Evolutionary conservation across 306 rosid species (phyloP), one percentile per base, ranked within the genome.

Genomic region (Quercus dentata): DNA sequence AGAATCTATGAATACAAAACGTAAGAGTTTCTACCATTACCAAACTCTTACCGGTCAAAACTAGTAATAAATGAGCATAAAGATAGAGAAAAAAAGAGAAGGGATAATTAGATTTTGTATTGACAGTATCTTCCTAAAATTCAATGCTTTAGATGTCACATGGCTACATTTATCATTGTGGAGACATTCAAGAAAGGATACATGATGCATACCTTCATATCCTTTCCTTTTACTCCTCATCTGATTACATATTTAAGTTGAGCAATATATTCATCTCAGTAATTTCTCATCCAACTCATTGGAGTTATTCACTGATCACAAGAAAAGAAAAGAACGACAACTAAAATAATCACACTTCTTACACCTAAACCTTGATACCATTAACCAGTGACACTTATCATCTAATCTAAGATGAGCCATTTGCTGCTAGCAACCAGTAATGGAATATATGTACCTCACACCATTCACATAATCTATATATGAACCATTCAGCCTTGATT

Each of bases 241-340:
- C 17, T 49, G 4, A 13, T 18, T 59, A 23, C 67, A 59, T 27
- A 21, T 59, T 59, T 23, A 5, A 59, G 25, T 28, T 23, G 33
- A 21, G 31, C 14, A 59, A 59, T 15, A 23, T 23, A 23, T 21
- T 59, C 33, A 5, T 25, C 67, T 23, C 33, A 59, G 6, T 23
- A 23, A 23, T 10, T 11, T 59, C 28, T 23, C 67, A 30, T 3
- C 46, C 52, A 72, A 65, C 77, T 51, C 61, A 46, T 21, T 25
- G 56, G 27, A 85, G 30, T 5, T 58, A 75, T 81, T 62, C 13
- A 73, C 52, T 71, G 58, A 72, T 41, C 38, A 58, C 56, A 41
- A 35, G 54, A 64, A 76, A 21, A 25, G 15, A 21, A 59, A 21
- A 25, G 13, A 58, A 21, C 3, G 13, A 23, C 33, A 21, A 10